A percentile compares a stretch with the other conserved stretches of the same genome.
phyloP scores from a whole-genome alignment of 306 rosid genomes.

The Glycyrrhiza uralensis region DNA sequence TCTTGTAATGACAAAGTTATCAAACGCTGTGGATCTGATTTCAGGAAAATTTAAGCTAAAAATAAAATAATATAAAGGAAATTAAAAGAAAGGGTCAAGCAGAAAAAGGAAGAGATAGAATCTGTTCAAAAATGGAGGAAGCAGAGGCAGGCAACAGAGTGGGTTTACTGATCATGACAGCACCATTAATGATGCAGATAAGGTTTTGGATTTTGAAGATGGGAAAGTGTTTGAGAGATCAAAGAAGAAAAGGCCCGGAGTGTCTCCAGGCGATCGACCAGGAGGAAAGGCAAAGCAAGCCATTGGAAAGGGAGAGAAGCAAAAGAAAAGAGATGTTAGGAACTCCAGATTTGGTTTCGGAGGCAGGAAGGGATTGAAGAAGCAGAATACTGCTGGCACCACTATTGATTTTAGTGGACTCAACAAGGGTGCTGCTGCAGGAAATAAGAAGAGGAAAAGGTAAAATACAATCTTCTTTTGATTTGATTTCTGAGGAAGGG shows the following conservation, averaged over 20 bases:
- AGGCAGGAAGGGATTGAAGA: constrained; percentile 61
- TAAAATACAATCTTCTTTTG: background rate
- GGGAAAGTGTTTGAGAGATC: constrained; percentile 71
- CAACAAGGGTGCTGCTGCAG: constrained; percentile 34
- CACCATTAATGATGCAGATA: constrained; percentile 42
- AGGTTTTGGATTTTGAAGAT: constrained; percentile 52
- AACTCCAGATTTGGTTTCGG: constrained; percentile 74
- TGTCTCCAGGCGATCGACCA: constrained; percentile 64
- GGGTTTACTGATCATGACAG: constrained; percentile 72
- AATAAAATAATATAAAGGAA: constrained; percentile 30
- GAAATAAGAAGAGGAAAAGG: constrained; percentile 57
- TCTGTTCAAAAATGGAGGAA: constrained; percentile 95
- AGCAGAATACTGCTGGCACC: constrained; percentile 61
- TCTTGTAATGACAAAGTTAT: background rate
- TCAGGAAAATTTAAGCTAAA: background rate
- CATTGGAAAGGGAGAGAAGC: constrained; percentile 36
- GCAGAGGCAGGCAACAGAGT: constrained; percentile 80
- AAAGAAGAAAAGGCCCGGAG: constrained; percentile 60
- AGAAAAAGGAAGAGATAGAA: constrained; percentile 73
- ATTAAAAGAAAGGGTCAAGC: constrained; percentile 70
- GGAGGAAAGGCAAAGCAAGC: constrained; percentile 65
- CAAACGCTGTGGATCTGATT: background rate
- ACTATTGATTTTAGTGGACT: constrained; percentile 45
- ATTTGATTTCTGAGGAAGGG: too few species aligned
- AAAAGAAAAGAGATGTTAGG: constrained; percentile 50